These are phyloP conservation scores for Cairneyella variabilis DNA, from an alignment of 495 filamentous ascomycete species.

Conservation along the genomic window DNA sequence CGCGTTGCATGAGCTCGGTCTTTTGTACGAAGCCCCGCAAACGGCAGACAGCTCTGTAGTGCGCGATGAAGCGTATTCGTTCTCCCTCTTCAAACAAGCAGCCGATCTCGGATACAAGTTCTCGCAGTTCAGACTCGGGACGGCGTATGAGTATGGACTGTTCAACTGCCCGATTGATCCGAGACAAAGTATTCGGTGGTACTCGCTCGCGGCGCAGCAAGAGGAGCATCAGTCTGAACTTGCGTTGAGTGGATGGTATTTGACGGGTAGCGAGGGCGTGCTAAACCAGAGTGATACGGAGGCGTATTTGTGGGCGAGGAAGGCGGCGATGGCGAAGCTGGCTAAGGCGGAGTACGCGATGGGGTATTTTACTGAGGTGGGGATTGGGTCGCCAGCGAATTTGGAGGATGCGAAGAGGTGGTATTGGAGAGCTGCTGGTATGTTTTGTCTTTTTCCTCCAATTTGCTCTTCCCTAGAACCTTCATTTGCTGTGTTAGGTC, in stretches of 20 bases:
- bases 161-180: constrained; percentile 80
- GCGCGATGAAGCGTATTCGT: constrained; percentile 75
- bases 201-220: constrained; percentile 85
- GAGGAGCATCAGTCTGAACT: constrained; percentile 94
- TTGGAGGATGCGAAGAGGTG: constrained; percentile 94
- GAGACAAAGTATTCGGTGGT: constrained; percentile 84
- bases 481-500: too few species aligned
- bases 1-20: constrained; percentile 85
- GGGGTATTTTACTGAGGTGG: constrained; percentile 95
- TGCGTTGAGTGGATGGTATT: constrained; percentile 91
- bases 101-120: constrained; percentile 91
- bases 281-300: constrained; percentile 91
- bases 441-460: constrained; percentile 37
- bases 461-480: too few species aligned
- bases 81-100: constrained; percentile 78
- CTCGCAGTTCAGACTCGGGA: constrained; percentile 85
- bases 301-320: constrained; percentile 94
- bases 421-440: constrained; percentile 97
- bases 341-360: constrained; percentile 95
- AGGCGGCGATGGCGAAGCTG: constrained; percentile 79
- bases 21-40: constrained; percentile 74
- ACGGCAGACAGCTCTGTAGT: constrained; percentile 62
- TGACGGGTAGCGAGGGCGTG: constrained; percentile 85
- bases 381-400: constrained; percentile 82
- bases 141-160: constrained; percentile 84